A percentile compares a stretch with the other conserved stretches of the same genome.
These are phyloP conservation scores for Aschersonia sp. DNA, from an alignment of 2,329 filamentous ascomycete genomes.

Conservation along the genomic window DNA sequence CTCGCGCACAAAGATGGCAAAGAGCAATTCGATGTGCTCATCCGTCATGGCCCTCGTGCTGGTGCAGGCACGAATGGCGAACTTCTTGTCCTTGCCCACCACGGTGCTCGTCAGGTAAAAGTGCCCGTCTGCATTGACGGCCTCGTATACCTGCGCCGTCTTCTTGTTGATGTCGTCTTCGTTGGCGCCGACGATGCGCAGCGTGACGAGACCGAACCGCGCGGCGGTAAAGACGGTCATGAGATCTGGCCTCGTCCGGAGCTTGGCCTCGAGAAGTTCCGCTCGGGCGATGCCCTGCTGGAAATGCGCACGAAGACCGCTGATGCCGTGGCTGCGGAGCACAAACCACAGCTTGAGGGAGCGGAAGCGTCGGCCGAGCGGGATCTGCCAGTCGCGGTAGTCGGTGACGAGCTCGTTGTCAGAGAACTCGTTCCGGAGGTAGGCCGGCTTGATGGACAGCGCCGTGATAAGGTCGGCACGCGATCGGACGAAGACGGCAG, in stretches of 20 bases:
- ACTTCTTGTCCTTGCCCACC: constrained; percentile 43
- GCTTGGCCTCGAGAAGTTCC: constrained; percentile 50
- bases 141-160: constrained; percentile 63
- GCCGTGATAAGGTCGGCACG: constrained; percentile 66
- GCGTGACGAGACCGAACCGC: constrained; percentile 64
- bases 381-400: constrained; percentile 95
- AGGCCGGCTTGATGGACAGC: constrained; percentile 64
- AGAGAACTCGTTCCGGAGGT: constrained; percentile 67
- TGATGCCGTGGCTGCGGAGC: constrained; percentile 64
- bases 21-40: constrained; percentile 59
- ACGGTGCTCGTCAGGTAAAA: constrained; percentile 73
- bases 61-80: constrained; percentile 71
- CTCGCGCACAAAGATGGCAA: constrained; percentile 54
- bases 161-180: constrained; percentile 46
- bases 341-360: constrained; percentile 94
- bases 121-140: constrained; percentile 57
- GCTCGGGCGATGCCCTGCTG: constrained; percentile 53
- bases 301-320: constrained; percentile 62
- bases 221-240: constrained; percentile 65
- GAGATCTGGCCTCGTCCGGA: constrained; percentile 47
- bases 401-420: constrained; percentile 79
- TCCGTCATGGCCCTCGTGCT: constrained; percentile 52
- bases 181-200: constrained; percentile 37
- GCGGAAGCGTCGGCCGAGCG: constrained; percentile 76
- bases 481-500: constrained; percentile 65